Evolutionary conservation across 257 asterid species (phyloP), one percentile per base, ranked within the genome.

Genomic region (Solanum appendiculatum): DNA sequence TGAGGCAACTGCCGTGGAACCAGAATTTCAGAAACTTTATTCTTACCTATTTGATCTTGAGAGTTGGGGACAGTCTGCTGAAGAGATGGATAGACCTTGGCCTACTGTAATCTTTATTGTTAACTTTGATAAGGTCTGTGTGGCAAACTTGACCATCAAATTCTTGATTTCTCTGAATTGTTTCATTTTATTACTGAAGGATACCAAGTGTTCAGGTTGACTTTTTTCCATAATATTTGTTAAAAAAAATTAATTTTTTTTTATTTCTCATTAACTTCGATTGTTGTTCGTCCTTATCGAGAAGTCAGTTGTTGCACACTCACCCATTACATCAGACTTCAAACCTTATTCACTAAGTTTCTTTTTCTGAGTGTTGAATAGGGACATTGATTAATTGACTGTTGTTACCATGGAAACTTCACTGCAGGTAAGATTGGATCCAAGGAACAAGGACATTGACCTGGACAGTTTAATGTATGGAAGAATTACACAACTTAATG

Each of bases 21-120:
- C 94, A 86, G 99, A 97, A 89, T 97, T 95, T 91, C 95, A 95
- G 93, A 96, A 93, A 92, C 95, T 97, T 58, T 97, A 95, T 84
- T 93, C 99, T 58, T 97, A 89, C 92, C 92, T 97, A 33, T 97
- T 97, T 92, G 96, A 96, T 91, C 25, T 93, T 75, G 99, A 93
- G 87, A 91, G 90, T 87, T 93, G 86, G 87, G 99, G 90, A 72
- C 85, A 69, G 90, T 92, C 93, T 83, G 92, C 48, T 31, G 97
- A 94, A 89, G 98, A 93, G 86, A 92, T 90, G 93, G 98, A 97
- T 88, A 93, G 95, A 87, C 97, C 97, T 68, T 92, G 91, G 96
- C 98, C 98, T 86, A 93, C 94, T 91, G 97, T 98, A 54, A 91
- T 97, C 84, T 95, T 97, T 91, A 89, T 97, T 87, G 93, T 96